phyloP scores from a whole-genome alignment of 371 early-diverging fungal genomes.

The Mortierella sp. region DNA sequence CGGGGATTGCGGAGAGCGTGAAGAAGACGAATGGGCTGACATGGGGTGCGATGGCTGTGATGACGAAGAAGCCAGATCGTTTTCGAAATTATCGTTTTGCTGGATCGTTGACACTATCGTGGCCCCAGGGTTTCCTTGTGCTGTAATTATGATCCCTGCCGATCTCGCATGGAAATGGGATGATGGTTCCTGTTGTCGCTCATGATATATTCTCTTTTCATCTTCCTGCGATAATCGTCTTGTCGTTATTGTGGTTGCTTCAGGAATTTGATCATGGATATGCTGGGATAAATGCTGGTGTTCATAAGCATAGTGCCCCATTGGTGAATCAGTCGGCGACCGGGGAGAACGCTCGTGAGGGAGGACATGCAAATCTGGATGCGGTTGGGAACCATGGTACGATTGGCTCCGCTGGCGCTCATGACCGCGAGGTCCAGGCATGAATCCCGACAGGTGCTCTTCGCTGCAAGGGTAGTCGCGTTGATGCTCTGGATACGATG shows the following conservation, averaged over 20 bases:
- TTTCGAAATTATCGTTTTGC: too few species aligned
- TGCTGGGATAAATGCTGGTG: background rate
- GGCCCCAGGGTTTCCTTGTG: too few species aligned
- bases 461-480: background rate
- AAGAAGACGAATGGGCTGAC: conserved; percentile 1
- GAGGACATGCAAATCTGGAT: conserved; percentile 64
- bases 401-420: conserved; percentile 25
- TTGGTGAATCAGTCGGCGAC: conserved; percentile 8
- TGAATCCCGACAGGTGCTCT: background rate
- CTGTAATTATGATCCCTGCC: background rate
- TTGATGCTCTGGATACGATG: conserved; percentile 6
- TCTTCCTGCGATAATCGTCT: too few species aligned
- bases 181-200: background rate
- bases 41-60: too few species aligned
- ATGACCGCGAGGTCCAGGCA: background rate
- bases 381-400: conserved; percentile 69
- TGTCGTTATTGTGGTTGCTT: too few species aligned
- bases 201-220: too few species aligned
- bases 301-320: conserved; percentile 8
- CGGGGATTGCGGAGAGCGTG: conserved; percentile 8
- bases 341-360: conserved; percentile 59
- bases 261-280: background rate
- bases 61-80: too few species aligned
- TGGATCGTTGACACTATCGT: too few species aligned
- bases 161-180: background rate